Conservation (phyloP, 768 basidiomycete species). For the Nidularia pulvinata region DNA sequence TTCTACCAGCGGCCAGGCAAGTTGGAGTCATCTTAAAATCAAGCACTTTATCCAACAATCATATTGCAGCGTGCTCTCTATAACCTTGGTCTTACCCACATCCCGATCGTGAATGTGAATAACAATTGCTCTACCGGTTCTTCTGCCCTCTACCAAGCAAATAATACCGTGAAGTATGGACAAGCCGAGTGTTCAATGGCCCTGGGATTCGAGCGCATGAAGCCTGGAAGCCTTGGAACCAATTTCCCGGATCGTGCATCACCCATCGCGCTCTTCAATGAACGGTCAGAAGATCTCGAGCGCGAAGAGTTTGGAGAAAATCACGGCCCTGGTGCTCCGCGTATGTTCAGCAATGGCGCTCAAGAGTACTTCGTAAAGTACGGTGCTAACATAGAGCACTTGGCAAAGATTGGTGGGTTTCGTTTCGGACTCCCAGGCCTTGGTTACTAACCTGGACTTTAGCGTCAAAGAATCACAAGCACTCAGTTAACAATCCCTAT, state of each 20-base stretch:
- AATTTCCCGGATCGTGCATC: slow-evolving; percentile 56
- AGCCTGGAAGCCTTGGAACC: slow-evolving; percentile 68
- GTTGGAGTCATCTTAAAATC: slow-evolving; percentile 2
- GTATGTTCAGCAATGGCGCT: slow-evolving; percentile 75
- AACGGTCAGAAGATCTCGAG: slow-evolving; percentile 50
- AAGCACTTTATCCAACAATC: background rate
- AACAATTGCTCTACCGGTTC: slow-evolving; percentile 89
- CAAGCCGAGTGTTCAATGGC: slow-evolving; percentile 77
- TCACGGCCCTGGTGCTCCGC: slow-evolving; percentile 66
- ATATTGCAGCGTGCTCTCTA: slow-evolving; percentile 67
- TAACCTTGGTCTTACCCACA: slow-evolving; percentile 80
- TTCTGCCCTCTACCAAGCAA: slow-evolving; percentile 75
- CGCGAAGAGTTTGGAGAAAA: slow-evolving; percentile 51
- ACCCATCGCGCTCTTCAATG: slow-evolving; percentile 45
- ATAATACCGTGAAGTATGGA: slow-evolving; percentile 68
- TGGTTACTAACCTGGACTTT: background rate
- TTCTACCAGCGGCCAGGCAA: slow-evolving; percentile 74
- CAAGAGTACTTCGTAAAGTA: slow-evolving; percentile 80
- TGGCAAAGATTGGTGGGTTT: slow-evolving; percentile 74
- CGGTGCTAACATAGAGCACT: slow-evolving; percentile 62
- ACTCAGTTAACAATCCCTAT: slow-evolving; percentile 83
- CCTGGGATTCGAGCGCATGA: slow-evolving; percentile 87
- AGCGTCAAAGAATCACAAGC: slow-evolving; percentile 86
- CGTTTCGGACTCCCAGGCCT: background rate
- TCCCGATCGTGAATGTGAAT: slow-evolving; percentile 86